Evolutionary conservation across 495 filamentous ascomycete genomes (phyloP), one percentile per base, ranked within the genome.

Genomic region (Trichoderma gamsii): DNA sequence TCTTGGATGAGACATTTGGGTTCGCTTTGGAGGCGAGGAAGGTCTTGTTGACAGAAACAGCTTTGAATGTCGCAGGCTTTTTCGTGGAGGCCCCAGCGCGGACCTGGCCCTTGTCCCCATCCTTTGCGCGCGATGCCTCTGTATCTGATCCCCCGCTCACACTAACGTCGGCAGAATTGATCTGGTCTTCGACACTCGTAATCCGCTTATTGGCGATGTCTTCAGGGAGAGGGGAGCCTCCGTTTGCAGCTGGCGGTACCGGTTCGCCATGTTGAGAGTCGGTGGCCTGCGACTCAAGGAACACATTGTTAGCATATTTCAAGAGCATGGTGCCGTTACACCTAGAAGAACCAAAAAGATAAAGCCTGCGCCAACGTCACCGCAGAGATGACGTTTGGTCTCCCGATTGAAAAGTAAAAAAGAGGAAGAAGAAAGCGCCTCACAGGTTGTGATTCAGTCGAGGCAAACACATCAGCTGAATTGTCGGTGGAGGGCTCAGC

Each of bases 31-130:
- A 78, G 2, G 87, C 89, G 51, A 93, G 81, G 74, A 91, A 94
- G 38, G 85, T 90, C 76, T 94, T 97, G 73, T 96, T 96, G 72
- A 97, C 93, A 1, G 92, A 97, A 70, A 98, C 91, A 6, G 93
- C 87, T 76, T 97, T 98, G 84, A 98, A 99, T 12, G 89, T 87
- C n/a, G 87, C 76, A 35, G 88, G 88, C 76, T 92, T 95, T 83
- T 93, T 97, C 59, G 90, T 81, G 9, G 82, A 74, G 2, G 92
- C 91, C 25, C 87, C 85, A 27, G 85, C 86, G 63, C 90, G 89
- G 66, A 79, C 76, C 75, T 91, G 87, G 68, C 87, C 81, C 71
- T 83, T 87, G 63, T 85, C 82, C 66, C 76, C 81, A 41, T 80
- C 79, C 66, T 84, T 79, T 38, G 77, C 75, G 44, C 73, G 74